These are phyloP conservation scores for Selenicereus undatus DNA, from an alignment of 148 eudicot genomes.

Conservation along the genomic window DNA sequence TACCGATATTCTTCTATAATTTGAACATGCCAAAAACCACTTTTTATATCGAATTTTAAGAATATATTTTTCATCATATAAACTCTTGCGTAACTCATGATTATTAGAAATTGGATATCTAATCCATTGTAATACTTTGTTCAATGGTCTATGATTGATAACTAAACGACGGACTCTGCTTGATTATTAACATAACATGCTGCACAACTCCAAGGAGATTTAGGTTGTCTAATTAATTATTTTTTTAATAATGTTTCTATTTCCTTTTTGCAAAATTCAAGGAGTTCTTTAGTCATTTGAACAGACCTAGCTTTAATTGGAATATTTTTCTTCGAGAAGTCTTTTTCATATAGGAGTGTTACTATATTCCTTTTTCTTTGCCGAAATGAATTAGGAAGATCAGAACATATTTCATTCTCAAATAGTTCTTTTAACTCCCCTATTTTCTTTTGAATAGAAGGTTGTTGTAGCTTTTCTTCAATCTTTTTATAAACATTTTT, in stretches of 20 bases:
- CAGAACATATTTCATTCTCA: no score
- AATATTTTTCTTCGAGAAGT: not conserved
- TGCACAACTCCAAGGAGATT: not conserved
- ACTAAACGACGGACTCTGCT: not conserved
- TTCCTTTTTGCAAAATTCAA: not conserved
- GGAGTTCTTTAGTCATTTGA: not conserved
- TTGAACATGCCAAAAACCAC: not conserved
- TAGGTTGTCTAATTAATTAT: not conserved
- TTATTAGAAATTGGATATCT: not conserved
- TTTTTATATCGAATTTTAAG: not conserved
- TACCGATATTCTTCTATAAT: not conserved
- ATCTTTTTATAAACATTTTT: no score
- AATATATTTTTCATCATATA: not conserved
- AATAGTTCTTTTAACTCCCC: no score
- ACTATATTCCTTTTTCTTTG: no score
- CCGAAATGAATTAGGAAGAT: no score
- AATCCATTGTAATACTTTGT: not conserved
- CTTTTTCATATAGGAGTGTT: no score
- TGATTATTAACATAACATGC: not conserved
- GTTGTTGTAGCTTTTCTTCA: no score
- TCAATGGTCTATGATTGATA: no score
- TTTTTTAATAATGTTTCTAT: no score
- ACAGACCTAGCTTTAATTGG: not conserved
- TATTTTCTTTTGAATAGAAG: no score
- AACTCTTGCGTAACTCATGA: not conserved